Conservation (phyloP, 176 grass and related monocot genomes). For the Alloteropsis semialata region DNA sequence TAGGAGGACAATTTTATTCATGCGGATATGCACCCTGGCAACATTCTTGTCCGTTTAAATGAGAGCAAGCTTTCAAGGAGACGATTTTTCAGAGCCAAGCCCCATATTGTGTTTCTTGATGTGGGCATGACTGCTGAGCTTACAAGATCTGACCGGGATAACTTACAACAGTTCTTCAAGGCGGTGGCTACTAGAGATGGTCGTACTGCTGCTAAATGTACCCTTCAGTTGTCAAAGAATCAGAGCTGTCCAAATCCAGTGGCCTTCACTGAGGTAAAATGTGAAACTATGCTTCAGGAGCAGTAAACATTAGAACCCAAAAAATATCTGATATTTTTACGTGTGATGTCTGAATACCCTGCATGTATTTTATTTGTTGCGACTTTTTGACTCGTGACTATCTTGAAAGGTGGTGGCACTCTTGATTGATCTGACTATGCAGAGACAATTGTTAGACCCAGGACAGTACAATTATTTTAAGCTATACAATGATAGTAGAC, state of each 20-base stretch:
- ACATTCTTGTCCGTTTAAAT: conserved; percentile 85
- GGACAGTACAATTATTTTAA: background rate
- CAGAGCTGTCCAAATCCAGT: conserved; percentile 85
- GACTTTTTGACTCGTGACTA: background rate
- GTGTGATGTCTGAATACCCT: conserved; percentile 4
- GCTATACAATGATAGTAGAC: background rate
- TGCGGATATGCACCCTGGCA: conserved; percentile 97
- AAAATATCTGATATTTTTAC: background rate
- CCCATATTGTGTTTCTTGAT: conserved; percentile 91
- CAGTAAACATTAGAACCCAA: conserved; percentile 5
- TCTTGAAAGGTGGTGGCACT: background rate
- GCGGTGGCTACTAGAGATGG: conserved; percentile 88
- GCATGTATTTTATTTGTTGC: conserved; percentile 21
- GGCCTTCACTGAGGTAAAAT: conserved; percentile 77
- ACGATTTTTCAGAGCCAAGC: conserved; percentile 72
- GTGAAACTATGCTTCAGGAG: conserved; percentile 18
- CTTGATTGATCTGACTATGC: conserved; percentile 5
- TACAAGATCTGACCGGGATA: conserved; percentile 67
- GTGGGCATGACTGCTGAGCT: conserved; percentile 98
- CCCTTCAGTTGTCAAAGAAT: conserved; percentile 69
- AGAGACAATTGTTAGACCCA: conserved; percentile 4
- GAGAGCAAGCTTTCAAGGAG: conserved; percentile 52
- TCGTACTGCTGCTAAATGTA: conserved; percentile 78
- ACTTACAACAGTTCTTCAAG: conserved; percentile 88
- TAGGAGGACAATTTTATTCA: conserved; percentile 99